phyloP scores from a whole-genome alignment of 2,329 filamentous ascomycete species.

The Trichoderma aggressivum region DNA sequence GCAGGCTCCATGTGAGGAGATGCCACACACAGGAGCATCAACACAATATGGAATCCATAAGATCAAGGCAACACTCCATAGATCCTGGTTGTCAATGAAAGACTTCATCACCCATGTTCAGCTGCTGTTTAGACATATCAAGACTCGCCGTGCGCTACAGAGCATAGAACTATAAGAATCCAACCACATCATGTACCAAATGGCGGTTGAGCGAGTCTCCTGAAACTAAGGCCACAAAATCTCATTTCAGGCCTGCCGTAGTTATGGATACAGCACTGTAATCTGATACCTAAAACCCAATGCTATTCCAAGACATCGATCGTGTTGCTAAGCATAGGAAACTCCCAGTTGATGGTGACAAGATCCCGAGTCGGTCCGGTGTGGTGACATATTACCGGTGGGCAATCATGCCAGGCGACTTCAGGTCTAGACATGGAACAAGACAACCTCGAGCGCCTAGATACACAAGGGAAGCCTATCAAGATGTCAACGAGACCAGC shows the following conservation, averaged over 20 bases:
- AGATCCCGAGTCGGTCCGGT: not conserved
- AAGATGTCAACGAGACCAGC: not conserved
- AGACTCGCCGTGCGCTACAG: not conserved
- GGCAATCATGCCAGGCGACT: not conserved
- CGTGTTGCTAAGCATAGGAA: not conserved
- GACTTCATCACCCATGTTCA: not conserved
- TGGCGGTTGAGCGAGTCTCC: not conserved
- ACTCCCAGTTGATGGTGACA: not conserved
- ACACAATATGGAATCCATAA: too few species aligned
- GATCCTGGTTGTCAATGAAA: too few species aligned
- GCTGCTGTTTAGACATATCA: fast-evolving
- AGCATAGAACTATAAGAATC: not conserved
- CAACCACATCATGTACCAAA: not conserved
- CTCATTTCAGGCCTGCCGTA: not conserved
- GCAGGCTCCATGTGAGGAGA: too few species aligned
- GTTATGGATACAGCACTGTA: not conserved
- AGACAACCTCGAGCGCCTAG: fast-evolving
- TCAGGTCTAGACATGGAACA: not conserved
- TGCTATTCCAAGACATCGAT: not conserved
- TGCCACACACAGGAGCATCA: too few species aligned
- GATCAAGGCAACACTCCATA: too few species aligned
- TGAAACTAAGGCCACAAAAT: not conserved
- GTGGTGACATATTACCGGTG: not conserved
- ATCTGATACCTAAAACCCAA: not conserved
- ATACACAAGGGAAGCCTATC: not conserved